Conservation (phyloP, 148 eudicot genomes). For the Cornus suecica region DNA sequence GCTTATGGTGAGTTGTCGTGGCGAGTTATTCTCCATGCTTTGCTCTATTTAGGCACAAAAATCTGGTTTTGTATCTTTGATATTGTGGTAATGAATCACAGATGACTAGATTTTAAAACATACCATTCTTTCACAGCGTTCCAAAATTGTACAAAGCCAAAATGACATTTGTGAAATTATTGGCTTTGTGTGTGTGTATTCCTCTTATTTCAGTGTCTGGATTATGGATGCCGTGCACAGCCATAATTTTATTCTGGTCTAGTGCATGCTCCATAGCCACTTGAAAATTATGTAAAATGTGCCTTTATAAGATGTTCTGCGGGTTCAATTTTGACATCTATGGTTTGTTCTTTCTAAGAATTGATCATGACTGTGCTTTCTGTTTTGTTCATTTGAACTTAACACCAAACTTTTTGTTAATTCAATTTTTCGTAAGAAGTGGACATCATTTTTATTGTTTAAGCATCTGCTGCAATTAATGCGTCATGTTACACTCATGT, state of each 20-base stretch:
- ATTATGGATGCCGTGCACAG: neutral
- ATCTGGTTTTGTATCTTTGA: neutral
- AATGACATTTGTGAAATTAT: neutral
- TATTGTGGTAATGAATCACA: neutral
- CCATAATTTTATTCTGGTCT: neutral
- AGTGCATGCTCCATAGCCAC: no score
- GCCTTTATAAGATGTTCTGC: no score
- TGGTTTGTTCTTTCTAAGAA: no score
- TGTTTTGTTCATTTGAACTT: neutral
- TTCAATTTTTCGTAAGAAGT: neutral
- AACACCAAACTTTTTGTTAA: neutral
- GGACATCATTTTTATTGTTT: neutral
- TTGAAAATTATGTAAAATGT: no score
- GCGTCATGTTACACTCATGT: neutral
- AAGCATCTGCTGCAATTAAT: neutral
- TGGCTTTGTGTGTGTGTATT: neutral
- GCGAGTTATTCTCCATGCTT: no score
- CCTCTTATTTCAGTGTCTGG: neutral
- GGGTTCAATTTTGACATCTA: no score
- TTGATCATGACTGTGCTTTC: no score
- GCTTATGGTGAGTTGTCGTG: no score
- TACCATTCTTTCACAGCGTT: neutral
- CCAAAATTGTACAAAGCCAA: neutral
- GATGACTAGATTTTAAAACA: neutral
- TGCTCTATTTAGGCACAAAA: no score